Evolutionary conservation across 2,329 filamentous ascomycete species (phyloP).

Genomic region (Aureobasidium sp.): DNA sequence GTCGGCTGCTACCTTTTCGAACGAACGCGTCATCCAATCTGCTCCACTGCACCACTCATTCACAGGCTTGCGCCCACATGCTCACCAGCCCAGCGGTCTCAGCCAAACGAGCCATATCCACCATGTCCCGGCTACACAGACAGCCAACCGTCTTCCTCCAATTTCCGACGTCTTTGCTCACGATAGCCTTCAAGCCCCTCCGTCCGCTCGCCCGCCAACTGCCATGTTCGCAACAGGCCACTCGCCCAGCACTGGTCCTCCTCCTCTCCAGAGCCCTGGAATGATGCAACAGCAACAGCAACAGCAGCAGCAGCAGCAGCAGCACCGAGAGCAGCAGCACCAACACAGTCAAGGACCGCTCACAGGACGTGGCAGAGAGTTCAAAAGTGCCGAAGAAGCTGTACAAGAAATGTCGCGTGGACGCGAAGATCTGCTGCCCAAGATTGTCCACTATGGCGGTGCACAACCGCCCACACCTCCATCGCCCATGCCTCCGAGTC

Average conservation of each 20-base stretch:
- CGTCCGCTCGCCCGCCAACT: slow-evolving; percentile 23
- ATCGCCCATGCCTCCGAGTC: slow-evolving; percentile 54
- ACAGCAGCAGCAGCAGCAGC: slow-evolving; percentile 26
- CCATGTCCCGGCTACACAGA: slow-evolving; percentile 79
- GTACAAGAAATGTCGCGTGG: slow-evolving; percentile 84
- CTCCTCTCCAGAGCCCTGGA: slow-evolving; percentile 67
- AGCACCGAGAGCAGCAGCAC: slow-evolving; percentile 24
- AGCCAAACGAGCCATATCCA: slow-evolving; percentile 84
- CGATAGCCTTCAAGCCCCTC: slow-evolving; percentile 43
- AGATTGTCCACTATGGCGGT: slow-evolving; percentile 89
- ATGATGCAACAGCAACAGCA: slow-evolving; percentile 46
- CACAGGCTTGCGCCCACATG: slow-evolving; percentile 67
- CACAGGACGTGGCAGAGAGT: slow-evolving; percentile 62
- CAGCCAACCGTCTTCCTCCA: slow-evolving; percentile 82
- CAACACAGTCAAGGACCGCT: slow-evolving; percentile 43
- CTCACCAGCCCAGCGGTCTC: slow-evolving; percentile 72
- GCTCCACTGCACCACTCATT: slow-evolving; percentile 92
- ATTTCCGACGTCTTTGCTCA: slow-evolving; percentile 93
- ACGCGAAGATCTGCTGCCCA: slow-evolving; percentile 83
- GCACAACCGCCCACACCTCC: slow-evolving; percentile 90
- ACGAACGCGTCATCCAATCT: slow-evolving; percentile 93
- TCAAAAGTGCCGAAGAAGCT: slow-evolving; percentile 91
- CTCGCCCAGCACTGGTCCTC: slow-evolving; percentile 47
- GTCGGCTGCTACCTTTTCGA: slow-evolving; percentile 81
- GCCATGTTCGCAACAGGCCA: slow-evolving; percentile 21